Percentiles rank a stretch among this genome's conserved stretches.
Evolutionary conservation across 2,329 filamentous ascomycete species (phyloP).

Genomic region (Furcasterigmium furcatum): DNA sequence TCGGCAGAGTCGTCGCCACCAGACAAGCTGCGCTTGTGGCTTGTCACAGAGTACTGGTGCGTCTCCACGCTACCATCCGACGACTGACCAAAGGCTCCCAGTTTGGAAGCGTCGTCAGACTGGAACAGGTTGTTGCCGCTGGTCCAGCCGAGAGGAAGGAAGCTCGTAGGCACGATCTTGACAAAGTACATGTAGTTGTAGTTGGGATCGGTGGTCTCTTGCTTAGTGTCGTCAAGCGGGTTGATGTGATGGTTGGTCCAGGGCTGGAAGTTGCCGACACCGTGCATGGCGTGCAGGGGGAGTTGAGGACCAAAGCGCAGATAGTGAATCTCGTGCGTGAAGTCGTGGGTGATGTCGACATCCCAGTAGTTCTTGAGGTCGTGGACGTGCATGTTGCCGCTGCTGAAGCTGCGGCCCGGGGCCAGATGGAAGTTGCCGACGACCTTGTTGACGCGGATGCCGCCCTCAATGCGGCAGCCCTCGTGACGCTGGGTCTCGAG

Average conservation of each 20-base stretch:
- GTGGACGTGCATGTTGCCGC: slow-evolving; percentile 95
- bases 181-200: slow-evolving; percentile 99
- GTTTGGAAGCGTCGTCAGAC: slow-evolving; percentile 51
- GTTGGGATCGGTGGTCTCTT: slow-evolving; percentile 75
- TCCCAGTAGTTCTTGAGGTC: slow-evolving; percentile 96
- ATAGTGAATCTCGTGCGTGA: slow-evolving; percentile 83
- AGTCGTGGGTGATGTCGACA: slow-evolving; percentile 71
- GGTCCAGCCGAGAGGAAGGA: slow-evolving; percentile 88
- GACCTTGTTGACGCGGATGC: slow-evolving; percentile 95
- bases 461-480: slow-evolving; percentile 91
- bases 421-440: slow-evolving; percentile 98
- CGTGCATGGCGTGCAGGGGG: slow-evolving; percentile 65
- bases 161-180: slow-evolving; percentile 96
- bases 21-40: slow-evolving; percentile 82
- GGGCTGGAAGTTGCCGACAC: slow-evolving; percentile 50
- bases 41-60: slow-evolving; percentile 97
- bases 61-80: slow-evolving; percentile 85
- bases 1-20: slow-evolving; percentile 84
- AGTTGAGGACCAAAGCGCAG: slow-evolving; percentile 92
- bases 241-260: slow-evolving; percentile 93
- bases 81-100: slow-evolving; percentile 66
- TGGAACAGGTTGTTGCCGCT: slow-evolving; percentile 41
- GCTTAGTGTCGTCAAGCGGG: slow-evolving; percentile 77
- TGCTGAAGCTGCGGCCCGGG: slow-evolving; percentile 92
- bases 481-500: slow-evolving; percentile 85